A percentile compares a stretch with the other conserved stretches of the same genome.
Evolutionary conservation across 1,139 yeast genomes (phyloP).

Genomic region (Arxiozyma heterogenica): DNA sequence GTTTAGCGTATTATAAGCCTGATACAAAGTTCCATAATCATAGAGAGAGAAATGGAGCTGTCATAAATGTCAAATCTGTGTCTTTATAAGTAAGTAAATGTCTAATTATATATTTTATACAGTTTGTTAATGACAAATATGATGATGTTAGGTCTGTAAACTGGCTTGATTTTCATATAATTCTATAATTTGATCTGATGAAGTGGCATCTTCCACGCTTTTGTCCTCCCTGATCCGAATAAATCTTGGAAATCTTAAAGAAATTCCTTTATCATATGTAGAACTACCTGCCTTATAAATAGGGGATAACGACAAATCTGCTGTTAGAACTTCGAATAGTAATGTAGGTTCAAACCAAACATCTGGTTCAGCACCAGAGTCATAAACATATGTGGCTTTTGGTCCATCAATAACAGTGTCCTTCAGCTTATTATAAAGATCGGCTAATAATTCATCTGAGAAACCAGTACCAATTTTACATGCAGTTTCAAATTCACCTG

Average conservation of each 20-base stretch:
- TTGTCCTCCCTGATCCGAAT: conserved; percentile 82
- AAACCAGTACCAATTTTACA: conserved; percentile 98
- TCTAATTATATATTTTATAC: neutral
- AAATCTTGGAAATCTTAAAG: conserved; percentile 86
- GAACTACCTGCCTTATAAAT: conserved; percentile 80
- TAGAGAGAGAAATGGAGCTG: neutral
- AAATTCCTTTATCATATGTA: conserved; percentile 76
- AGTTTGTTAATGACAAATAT: neutral
- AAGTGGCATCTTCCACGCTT: conserved; percentile 79
- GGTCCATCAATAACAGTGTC: conserved; percentile 64
- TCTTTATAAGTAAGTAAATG: neutral
- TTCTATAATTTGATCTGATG: conserved; percentile 82
- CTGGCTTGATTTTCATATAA: conserved; percentile 72
- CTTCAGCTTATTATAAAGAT: conserved; percentile 49
- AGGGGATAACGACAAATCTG: conserved; percentile 89
- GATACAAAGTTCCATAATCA: neutral
- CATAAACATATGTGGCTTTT: conserved; percentile 62
- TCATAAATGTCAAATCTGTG: too few species aligned
- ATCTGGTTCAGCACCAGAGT: conserved; percentile 70
- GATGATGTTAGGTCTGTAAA: conserved; percentile 4
- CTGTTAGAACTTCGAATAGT: conserved; percentile 87
- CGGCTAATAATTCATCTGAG: conserved; percentile 69
- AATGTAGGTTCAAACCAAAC: conserved; percentile 92
- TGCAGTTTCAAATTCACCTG: conserved; percentile 88
- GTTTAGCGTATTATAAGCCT: too few species aligned